Evolutionary conservation across 257 asterid species (phyloP), one percentile per base, ranked within the genome.

Genomic region (Craterostigma plantagineum): DNA sequence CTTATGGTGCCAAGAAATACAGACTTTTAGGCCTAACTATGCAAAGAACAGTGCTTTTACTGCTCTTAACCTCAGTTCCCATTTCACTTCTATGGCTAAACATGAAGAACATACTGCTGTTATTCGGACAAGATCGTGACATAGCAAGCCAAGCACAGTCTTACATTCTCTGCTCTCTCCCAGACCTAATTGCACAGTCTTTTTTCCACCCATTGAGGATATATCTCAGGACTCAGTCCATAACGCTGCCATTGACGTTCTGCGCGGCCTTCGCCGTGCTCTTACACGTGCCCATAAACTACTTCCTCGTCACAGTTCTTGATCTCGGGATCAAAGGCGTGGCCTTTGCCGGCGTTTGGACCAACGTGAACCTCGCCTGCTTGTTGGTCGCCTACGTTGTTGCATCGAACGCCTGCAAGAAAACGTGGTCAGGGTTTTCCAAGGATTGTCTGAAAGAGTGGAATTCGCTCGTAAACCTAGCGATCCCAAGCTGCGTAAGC

Each of bases 401-500:
- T 4, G 9, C 62, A n/a, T 62, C 77, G 0, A 63, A 62, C 0
- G 56, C 51, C 10, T 45, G 65, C 56, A 30, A 46, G 47, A 67
- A 46, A 3, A 67, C 85, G 0, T 75, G 85, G 76, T 15, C 33
- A 1, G 62, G 68, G 2, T 1, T 75, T 18, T 62, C 77, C 4
- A 10, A 6, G 0, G 77, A 68, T 1, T 62, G 77, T 35, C 45
- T 68, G 0, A 55, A 14, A 7, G 69, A 54, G 2, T 71, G 77
- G 74, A 27, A 35, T n/a, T 34, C 66, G 8, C 62, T 75, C 0
- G 3, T 59, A 0, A 65, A 53, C 35, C 49, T 75, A 0, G 71
- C 85, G 0, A 49, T 75, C n/a, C 80, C 85, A 0, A 67, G 77
- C 57, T 75, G 80, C 58, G 18, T 75, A 0, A 64, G 80, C 12